Evolutionary conservation across 306 rosid genomes (phyloP), one percentile per base, ranked within the genome.

Genomic region (Herpetospermum pedunculosum): DNA sequence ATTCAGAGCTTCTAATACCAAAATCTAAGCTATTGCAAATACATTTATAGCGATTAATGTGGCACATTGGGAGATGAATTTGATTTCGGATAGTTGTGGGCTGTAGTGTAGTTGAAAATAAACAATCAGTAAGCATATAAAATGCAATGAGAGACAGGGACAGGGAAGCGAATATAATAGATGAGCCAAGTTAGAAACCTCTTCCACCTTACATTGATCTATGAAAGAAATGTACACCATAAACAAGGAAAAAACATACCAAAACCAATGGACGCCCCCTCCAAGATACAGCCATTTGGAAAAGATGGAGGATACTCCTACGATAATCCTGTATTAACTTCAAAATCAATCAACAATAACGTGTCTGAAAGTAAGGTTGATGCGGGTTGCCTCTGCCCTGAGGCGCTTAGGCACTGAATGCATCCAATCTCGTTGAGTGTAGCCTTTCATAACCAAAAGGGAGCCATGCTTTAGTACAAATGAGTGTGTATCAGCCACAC

Each of bases 381-480:
- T 88, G 55, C 99, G 97, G 9, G 84, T 81, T n/a, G 89, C 77
- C 12, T 86, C 97, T 3, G 84, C 87, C 80, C 83, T 94, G 44
- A 88, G 85, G 63, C 97, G 87, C 83, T 83, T 91, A 63, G 98
- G 98, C 68, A 91, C 89, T 1, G 96, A 94, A 81, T 88, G 99
- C 63, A 88, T 62, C 99, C 99, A 91, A 85, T 94, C 99, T 76
- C 97, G 78, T 80, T 94, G 99, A 11, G 95, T 91, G 82, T 88
- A 79, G 38, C 97, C 99, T 76, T 85, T 89, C 97, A 91, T 94
- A 73, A 91, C 91, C 85, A 91, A 75, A 70, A 94, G 88, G 6
- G 96, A 91, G 73, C 96, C 97, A 75, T 89, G 98, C 90, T 80
- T 91, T 10, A 89, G 95, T 41, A 76, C 85, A 65, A 89, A 94